Conservation (phyloP, 2,329 filamentous ascomycete species). For the Blastomyces emzantsi region DNA sequence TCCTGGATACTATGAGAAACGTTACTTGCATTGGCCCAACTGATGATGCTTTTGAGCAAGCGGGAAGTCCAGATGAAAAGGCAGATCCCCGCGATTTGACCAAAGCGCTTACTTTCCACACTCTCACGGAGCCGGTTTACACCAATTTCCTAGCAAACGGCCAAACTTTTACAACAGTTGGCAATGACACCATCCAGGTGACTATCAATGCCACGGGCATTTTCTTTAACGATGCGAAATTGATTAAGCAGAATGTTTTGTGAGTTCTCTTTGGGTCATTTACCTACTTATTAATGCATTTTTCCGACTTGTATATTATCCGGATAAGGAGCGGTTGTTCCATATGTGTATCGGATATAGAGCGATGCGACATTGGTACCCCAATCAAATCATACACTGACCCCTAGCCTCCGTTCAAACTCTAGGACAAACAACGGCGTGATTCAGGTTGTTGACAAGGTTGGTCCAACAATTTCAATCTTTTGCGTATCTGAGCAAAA, state of each 20-base stretch:
- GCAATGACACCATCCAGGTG: constrained; percentile 10
- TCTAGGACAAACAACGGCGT: constrained; percentile 4
- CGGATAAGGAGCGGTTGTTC: neutral
- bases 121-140: constrained; percentile 12
- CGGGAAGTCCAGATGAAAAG: constrained; percentile 8
- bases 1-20: constrained; percentile 11
- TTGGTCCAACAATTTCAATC: neutral
- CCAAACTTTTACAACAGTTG: constrained; percentile 11
- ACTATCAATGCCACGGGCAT: constrained; percentile 11
- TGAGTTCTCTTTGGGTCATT: neutral
- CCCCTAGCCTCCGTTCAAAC: neutral
- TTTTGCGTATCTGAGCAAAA: neutral
- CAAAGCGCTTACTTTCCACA: constrained; percentile 12
- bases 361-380: neutral
- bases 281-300: neutral
- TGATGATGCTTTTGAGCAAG: constrained; percentile 6
- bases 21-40: constrained; percentile 12
- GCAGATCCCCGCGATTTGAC: constrained; percentile 4
- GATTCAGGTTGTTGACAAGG: constrained; percentile 2
- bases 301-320: neutral
- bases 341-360: too few species aligned
- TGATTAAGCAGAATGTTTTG: constrained; percentile 11
- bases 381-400: neutral
- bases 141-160: constrained; percentile 11
- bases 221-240: constrained; percentile 12